A percentile compares a stretch with the other conserved stretches of the same genome.
These are phyloP conservation scores for Harringtonia lauricola DNA, from an alignment of 2,329 filamentous ascomycete genomes.

Conservation along the genomic window DNA sequence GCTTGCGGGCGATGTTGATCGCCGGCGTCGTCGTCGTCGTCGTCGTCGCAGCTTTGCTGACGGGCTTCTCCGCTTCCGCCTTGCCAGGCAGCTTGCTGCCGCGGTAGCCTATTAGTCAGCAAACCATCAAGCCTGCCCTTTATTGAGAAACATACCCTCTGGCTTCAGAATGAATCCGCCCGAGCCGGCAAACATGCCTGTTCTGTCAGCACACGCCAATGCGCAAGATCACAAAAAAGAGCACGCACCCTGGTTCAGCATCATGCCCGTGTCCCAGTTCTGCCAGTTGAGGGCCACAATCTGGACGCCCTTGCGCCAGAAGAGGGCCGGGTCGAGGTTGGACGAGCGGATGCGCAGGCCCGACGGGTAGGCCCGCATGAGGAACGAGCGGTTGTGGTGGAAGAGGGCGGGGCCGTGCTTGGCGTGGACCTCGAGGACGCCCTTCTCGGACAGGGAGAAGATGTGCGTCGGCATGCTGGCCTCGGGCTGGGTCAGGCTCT, in stretches of 20 bases:
- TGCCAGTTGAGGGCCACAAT: conserved; percentile 94
- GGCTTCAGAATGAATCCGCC: conserved; percentile 85
- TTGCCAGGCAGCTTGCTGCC: conserved; percentile 20
- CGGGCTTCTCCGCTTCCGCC: conserved; percentile 3
- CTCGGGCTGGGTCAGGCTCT: conserved; percentile 62
- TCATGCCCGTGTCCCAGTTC: conserved; percentile 81
- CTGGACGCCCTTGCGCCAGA: conserved; percentile 84
- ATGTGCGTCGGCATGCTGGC: conserved; percentile 55
- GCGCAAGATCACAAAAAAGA: background rate
- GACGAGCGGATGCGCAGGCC: conserved; percentile 73
- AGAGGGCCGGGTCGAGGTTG: conserved; percentile 73
- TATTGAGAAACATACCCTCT: conserved; percentile 31
- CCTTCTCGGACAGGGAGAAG: conserved; percentile 55
- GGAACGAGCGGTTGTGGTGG: conserved; percentile 66
- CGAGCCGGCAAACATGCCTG: conserved; percentile 42
- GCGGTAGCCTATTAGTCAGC: conserved; percentile 23
- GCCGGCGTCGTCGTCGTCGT: no score
- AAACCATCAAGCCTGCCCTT: background rate
- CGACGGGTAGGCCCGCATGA: conserved; percentile 85
- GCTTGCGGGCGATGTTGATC: conserved; percentile 36
- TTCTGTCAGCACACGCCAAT: background rate
- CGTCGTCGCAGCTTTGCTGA: no score
- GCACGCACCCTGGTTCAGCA: conserved; percentile 86
- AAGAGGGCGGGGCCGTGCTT: conserved; percentile 48
- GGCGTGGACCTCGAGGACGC: conserved; percentile 49